A percentile compares a stretch with the other conserved stretches of the same genome.
These are phyloP conservation scores for Diplodia sapinea DNA, from an alignment of 2,329 filamentous ascomycete species.

Conservation along the genomic window DNA sequence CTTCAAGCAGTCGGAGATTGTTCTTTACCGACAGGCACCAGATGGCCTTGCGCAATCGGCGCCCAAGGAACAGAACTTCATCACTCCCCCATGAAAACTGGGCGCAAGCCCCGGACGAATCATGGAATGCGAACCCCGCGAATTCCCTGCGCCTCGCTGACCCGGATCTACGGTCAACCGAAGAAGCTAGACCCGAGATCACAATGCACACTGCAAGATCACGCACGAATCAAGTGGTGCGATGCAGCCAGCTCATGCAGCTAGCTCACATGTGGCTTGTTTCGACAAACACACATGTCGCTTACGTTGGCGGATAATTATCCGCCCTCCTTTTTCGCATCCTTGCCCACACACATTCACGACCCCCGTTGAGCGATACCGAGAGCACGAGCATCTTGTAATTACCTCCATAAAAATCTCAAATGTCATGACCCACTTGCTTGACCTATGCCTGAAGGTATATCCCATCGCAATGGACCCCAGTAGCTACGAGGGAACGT, in stretches of 20 bases:
- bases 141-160: conserved; percentile 15
- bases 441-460: neutral
- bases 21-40: conserved; percentile 81
- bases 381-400: conserved; percentile 17
- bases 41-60: conserved; percentile 56
- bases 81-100: conserved; percentile 21
- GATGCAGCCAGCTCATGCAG: neutral
- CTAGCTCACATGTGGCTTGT: conserved; percentile 11
- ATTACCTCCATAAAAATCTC: conserved; percentile 15
- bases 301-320: conserved; percentile 19
- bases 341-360: conserved; percentile 14
- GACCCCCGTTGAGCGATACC: conserved; percentile 20
- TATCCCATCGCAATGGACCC: neutral
- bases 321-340: conserved; percentile 9
- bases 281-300: neutral
- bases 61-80: conserved; percentile 51
- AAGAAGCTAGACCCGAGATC: conserved; percentile 9
- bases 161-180: conserved; percentile 6
- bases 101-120: conserved; percentile 9
- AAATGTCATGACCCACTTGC: conserved; percentile 15
- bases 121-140: conserved; percentile 12
- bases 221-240: conserved; percentile 3
- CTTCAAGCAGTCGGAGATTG: conserved; percentile 99
- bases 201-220: neutral
- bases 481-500: neutral